Percentiles rank a stretch among this genome's conserved stretches.
phyloP scores from a whole-genome alignment of 2,329 filamentous ascomycete species.

The Ambrosiella cleistominuta region DNA sequence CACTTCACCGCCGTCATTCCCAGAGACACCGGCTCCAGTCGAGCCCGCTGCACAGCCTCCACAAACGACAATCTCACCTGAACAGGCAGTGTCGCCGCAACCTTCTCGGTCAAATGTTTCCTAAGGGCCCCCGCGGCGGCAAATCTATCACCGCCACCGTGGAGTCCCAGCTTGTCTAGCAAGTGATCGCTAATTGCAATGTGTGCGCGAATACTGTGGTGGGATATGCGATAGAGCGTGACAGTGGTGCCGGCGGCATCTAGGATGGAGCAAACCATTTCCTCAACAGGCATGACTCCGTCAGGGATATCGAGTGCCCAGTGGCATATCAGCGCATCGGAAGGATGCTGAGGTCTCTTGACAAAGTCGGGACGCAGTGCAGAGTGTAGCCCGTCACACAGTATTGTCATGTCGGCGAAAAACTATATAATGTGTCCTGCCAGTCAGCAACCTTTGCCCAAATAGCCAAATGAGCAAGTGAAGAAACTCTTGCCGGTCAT shows the following conservation, averaged over 20 bases:
- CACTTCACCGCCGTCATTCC: slow-evolving; percentile 23
- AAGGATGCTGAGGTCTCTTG: slow-evolving; percentile 16
- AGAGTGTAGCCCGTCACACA: slow-evolving; percentile 9
- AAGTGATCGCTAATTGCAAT: slow-evolving; percentile 13
- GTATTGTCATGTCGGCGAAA: slow-evolving; percentile 10
- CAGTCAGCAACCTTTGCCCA: neutral
- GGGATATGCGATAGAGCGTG: slow-evolving; percentile 17
- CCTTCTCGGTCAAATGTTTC: slow-evolving; percentile 12
- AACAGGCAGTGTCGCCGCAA: slow-evolving; percentile 1
- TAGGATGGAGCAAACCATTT: slow-evolving; percentile 17
- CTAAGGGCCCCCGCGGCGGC: slow-evolving; percentile 2
- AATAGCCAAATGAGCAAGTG: neutral
- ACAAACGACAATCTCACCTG: slow-evolving; percentile 4
- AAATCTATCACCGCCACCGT: neutral
- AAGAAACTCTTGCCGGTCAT: no score
- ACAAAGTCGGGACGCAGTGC: slow-evolving; percentile 15
- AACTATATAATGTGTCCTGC: slow-evolving; percentile 1
- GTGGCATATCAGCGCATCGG: slow-evolving; percentile 16
- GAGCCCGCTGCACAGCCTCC: slow-evolving; percentile 1
- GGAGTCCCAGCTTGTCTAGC: slow-evolving; percentile 14
- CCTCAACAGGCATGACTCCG: slow-evolving; percentile 7
- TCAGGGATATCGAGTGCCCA: slow-evolving; percentile 19
- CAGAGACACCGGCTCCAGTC: slow-evolving; percentile 15
- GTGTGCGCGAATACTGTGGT: slow-evolving; percentile 18
- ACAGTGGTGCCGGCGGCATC: slow-evolving; percentile 18